A percentile compares a stretch with the other conserved stretches of the same genome.
phyloP scores from a whole-genome alignment of 2,329 filamentous ascomycete species.

The Paraphoma sp. region DNA sequence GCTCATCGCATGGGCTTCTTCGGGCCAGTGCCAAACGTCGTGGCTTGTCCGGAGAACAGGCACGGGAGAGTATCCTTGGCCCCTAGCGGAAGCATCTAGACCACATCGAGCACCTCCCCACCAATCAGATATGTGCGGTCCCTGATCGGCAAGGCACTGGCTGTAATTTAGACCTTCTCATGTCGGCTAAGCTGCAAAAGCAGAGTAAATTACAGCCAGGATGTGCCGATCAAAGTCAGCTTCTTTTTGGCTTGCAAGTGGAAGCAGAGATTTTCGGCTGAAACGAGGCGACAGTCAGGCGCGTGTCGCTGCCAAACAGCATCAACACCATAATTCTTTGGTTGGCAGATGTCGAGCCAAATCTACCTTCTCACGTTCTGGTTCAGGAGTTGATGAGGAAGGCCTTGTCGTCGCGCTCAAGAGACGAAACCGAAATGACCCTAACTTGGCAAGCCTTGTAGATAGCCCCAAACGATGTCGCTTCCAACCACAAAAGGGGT shows the following conservation, averaged over 20 bases:
- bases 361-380: background rate
- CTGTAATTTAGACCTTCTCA: constrained; percentile 32
- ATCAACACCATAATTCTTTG: background rate
- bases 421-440: constrained; percentile 25
- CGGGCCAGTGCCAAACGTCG: constrained; percentile 41
- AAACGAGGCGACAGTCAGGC: constrained; percentile 18
- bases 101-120: constrained; percentile 23
- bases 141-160: constrained; percentile 42
- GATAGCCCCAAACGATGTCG: constrained; percentile 28
- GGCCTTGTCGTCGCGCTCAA: background rate
- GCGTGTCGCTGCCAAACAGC: constrained; percentile 10
- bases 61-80: constrained; percentile 30
- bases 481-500: constrained; percentile 33
- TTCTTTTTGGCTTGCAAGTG: constrained; percentile 9
- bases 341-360: background rate
- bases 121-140: constrained; percentile 40
- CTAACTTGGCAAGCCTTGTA: constrained; percentile 32
- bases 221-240: constrained; percentile 23
- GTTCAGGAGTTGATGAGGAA: background rate
- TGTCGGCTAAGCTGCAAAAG: constrained; percentile 34
- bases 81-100: constrained; percentile 23
- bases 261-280: constrained; percentile 30
- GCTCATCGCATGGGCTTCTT: constrained; percentile 39
- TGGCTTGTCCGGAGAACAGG: constrained; percentile 38
- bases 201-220: constrained; percentile 38